Percentiles rank a stretch among this genome's conserved stretches.
These are phyloP conservation scores for Termitomyces titanicus DNA, from an alignment of 768 basidiomycete genomes.

Conservation along the genomic window DNA sequence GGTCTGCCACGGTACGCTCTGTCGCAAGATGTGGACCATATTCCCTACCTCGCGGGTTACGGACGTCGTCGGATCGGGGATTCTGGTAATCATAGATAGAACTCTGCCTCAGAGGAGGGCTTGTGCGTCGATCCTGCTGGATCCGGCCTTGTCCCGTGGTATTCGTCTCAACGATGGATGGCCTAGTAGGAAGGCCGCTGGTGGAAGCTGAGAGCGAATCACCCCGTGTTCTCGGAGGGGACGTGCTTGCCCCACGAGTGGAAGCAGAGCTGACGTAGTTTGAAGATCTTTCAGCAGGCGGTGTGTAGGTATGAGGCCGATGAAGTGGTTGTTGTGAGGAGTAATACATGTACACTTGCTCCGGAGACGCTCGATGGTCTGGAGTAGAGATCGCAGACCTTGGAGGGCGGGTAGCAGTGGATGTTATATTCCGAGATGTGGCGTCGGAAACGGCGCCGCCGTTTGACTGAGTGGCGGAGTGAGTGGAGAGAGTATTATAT, in stretches of 20 bases:
- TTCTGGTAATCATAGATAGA: neutral
- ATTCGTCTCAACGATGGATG: neutral
- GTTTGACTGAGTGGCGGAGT: neutral
- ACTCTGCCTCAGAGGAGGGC: neutral
- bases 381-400: neutral
- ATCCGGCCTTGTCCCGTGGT: neutral
- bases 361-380: neutral
- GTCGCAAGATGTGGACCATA: neutral
- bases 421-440: neutral
- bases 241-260: neutral
- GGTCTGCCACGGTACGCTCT: neutral
- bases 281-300: neutral
- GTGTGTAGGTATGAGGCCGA: neutral
- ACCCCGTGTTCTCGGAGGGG: neutral
- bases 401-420: neutral
- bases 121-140: neutral
- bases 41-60: neutral
- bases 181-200: neutral
- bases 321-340: neutral
- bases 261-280: conserved; percentile 1
- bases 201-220: conserved; percentile 2
- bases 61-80: neutral
- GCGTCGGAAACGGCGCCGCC: neutral
- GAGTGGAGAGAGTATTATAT: neutral
- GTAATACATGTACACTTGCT: neutral